Base-by-base conservation (phyloP, 2,329 filamentous ascomycete species). In the Piedraia hortae region DNA sequence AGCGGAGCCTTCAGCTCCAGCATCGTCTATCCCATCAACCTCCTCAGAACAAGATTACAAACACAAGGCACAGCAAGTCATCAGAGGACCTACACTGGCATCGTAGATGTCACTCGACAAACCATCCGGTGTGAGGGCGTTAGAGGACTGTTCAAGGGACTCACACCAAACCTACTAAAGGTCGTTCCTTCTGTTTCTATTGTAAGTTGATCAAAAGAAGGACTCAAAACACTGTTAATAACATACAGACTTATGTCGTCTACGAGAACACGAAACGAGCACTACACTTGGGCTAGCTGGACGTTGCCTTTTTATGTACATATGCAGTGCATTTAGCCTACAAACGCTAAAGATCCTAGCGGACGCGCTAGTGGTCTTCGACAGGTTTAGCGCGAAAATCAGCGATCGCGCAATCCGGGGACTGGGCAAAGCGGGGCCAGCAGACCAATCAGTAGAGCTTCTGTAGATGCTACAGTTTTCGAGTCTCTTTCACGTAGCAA, bases 171-270 rank as follows among this genome's bases (percentile, higher is more conserved):
- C 42, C 53, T 97, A 17, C 56, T 97, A 35, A 97, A 97, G 53
- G 85, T 97, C 16, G 78, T 85, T 6, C 85, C 85, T 2, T 78
- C 85, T 14, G 69, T 97, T 24, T 90, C 78, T 36, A 93, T 97
- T 42, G 41, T 45, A 28, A 40, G 41, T 35, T 15, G n/a, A 20
- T 25, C 16, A 17, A 7, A 10, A 17, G 7, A 17, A 7, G 16
- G 16, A 17, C 10, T 7, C 7, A 17, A 7, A 17, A 7, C 7
- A 17, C 16, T 17, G 16, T 17, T 7, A 17, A 7, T 10, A 17
- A 7, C 7, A 17, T 12, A 25, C 31, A 41, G 34, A 44, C 77
- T 24, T 90, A 85, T 55, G 64, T 89, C 37, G 72, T 85, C 28
- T 90, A 90, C 41, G 78, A 90, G 49, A 85, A 85, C 40, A 65